Evolutionary conservation across 495 filamentous ascomycete species (phyloP), one percentile per base, ranked within the genome.

Genomic region (Trichoderma virens): DNA sequence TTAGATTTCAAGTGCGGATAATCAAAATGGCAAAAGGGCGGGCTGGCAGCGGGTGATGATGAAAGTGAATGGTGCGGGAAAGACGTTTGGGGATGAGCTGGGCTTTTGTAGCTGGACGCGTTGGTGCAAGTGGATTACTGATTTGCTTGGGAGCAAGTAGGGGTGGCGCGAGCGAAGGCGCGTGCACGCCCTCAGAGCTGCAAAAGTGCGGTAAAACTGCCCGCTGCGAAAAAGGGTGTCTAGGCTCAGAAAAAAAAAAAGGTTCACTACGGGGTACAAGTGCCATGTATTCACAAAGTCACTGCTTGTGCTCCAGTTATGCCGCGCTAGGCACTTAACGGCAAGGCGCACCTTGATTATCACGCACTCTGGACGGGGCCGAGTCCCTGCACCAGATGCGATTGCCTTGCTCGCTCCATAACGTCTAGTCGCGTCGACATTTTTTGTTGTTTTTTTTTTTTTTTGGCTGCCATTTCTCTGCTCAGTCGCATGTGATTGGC

Each of bases 101-200:
- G 73, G 80, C 71, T 80, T 81, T 79, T 81, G 78, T 81, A 81
- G 76, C 77, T 79, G 76, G 69, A 73, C 74, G 75, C 74, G 75
- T 70, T 70, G 59, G 62, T 69, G 70, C 77, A 69, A 70, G 73
- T 76, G 74, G 69, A 70, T 73, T 78, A 78, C 75, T 80, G 79
- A 80, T 79, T 80, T 45, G 41, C 45, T 59, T 39, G 28, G 38
- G 34, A 39, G 16, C 7, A 45, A 41, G 35, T 7, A 56, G 23
- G 47, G 47, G 47, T 56, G 20, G 47, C 47, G 41, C 41, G 41
- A n/a, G 41, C 41, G 41, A 45, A 45, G 41, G 41, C 41, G 47
- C 47, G 47, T 56, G 47, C 47, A 56, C 47, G 25, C 47, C 47
- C 47, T 27, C 20, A 5, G 7, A 2, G 14, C 32, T 35, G 32